Evolutionary conservation across 1,139 yeast species (phyloP).

Genomic region (Arxiozyma bovina): DNA sequence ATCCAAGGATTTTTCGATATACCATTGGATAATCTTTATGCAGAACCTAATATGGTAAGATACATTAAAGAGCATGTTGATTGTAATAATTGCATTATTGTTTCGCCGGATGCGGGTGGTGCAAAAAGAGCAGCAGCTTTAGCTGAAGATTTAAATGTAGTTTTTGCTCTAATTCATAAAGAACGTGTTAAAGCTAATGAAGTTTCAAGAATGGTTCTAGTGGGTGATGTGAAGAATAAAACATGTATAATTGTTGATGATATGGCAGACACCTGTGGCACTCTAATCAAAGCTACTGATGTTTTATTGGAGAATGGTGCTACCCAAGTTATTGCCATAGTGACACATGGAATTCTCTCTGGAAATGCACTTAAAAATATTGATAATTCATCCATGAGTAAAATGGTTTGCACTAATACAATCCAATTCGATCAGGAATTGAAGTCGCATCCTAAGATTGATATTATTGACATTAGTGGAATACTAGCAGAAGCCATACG

Average conservation of each 20-base stretch:
- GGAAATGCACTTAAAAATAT: conserved; percentile 81
- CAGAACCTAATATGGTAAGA: conserved; percentile 87
- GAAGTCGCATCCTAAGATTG: conserved; percentile 61
- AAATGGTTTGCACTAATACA: conserved; percentile 87
- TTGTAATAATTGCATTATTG: conserved; percentile 67
- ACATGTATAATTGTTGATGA: conserved; percentile 89
- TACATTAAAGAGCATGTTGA: conserved; percentile 70
- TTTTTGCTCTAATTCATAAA: conserved; percentile 92
- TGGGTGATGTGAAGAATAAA: conserved; percentile 86
- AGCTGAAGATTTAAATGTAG: conserved; percentile 85
- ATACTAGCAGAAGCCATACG: conserved; percentile 94
- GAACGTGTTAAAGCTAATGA: conserved; percentile 94
- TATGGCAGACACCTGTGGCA: conserved; percentile 98
- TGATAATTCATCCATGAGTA: conserved; percentile 65
- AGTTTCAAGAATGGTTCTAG: conserved; percentile 89
- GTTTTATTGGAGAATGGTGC: conserved; percentile 76
- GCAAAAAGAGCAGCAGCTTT: conserved; percentile 95
- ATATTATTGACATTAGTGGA: conserved; percentile 75
- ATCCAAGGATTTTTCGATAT: conserved; percentile 94
- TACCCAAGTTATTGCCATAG: conserved; percentile 79
- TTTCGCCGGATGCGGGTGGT: conserved; percentile 98
- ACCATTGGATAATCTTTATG: conserved; percentile 95
- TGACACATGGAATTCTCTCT: conserved; percentile 88
- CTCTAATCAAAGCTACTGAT: conserved; percentile 92
- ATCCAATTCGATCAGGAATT: conserved; percentile 82